Evolutionary conservation across 208 protist genomes (phyloP), one percentile per base, ranked within the genome.

Genomic region (Tetramitus jugosus): DNA sequence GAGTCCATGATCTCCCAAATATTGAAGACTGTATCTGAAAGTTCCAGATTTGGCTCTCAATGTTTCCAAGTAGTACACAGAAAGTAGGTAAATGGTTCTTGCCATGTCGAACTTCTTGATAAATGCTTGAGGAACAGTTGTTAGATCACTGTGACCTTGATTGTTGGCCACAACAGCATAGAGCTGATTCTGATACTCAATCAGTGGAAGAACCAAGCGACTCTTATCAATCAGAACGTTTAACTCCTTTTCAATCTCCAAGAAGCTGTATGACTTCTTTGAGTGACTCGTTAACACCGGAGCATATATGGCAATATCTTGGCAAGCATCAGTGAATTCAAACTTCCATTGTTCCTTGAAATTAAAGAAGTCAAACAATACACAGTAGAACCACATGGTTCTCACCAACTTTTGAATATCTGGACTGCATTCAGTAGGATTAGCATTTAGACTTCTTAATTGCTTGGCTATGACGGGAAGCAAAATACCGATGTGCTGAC

Each of bases 391-490:
- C 65, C 65, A 71, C 35, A 49, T 71, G 1, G 26, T 33, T 35
- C 65, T 20, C 23, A 71, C 43, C 33, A 52, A 52, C 17, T 26
- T 71, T 49, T 71, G 65, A 20, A 71, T 33, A 71, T 52, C 49
- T 35, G 3, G 10, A 49, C 23, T 13, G 2, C 7, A 17, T 43
- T 71, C 65, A 33, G 43, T n/a, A 71, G 49, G 43, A 4, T 46
- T 52, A n/a, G 6, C 2, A 35, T 71, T 46, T 29, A n/a, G 7
- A n/a, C 10, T 71, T 23, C 49, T n/a, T 29, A 71, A 71, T 33
- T 52, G 26, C 7, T 6, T 33, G 4, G 39, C 65, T 3, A 71
- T 35, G 33, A 40, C 4, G n/a, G 65, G 39, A 10, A 71, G 33
- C 1, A 71, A 46, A 20, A 52, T 35, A 17, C 26, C 65, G n/a